Base-by-base conservation (phyloP, 805 yeast species). In the Ogataea degrootiae region DNA sequence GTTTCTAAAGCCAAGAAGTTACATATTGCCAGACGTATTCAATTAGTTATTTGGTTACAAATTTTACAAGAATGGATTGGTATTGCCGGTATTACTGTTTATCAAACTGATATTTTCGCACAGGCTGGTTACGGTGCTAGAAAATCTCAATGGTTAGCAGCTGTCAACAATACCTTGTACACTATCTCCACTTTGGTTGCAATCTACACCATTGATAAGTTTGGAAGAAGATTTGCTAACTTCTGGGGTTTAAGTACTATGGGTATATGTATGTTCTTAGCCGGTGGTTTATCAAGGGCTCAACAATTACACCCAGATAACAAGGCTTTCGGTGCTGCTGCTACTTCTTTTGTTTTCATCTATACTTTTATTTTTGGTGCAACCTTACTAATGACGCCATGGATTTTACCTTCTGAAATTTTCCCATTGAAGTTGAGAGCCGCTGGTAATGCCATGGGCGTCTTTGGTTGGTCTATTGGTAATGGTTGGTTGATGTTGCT, bases 191-290 rank as follows among this genome's bases (percentile, higher is more conserved):
- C 64, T 1, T 45, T 59, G 42, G 60, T 70, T 34, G 65, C 62
- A 42, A 66, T 59, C 34, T 47, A 50, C 39, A 48, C 59, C 14
- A 55, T 68, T 57, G 73, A 69, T 51, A 61, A 59, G 46, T 60
- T 70, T 50, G 79, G 79, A 50, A 69, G 79, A 65, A 69, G 79
- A 66, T 61, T 67, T 50, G 61, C 72, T 48, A 65, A 71, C 63
- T 55, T 73, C 57, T 58, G 62, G 47, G 77, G 77, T 43, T 44
- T 46, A 14, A 31, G 34, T 34, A 34, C 52, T 16, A 50, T 74
- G 74, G 60, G 72, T 47, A 58, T 67, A 47, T 68, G 74, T 40
- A 70, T 73, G 63, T 68, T 73, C 54, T 62, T 75, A 47, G 74
- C 74, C 46, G 79, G 67, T 29, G 64, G 64, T 39, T 54, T 62